Conservation (phyloP, 352 stramenopile species). For the Phytophthora megakarya region DNA sequence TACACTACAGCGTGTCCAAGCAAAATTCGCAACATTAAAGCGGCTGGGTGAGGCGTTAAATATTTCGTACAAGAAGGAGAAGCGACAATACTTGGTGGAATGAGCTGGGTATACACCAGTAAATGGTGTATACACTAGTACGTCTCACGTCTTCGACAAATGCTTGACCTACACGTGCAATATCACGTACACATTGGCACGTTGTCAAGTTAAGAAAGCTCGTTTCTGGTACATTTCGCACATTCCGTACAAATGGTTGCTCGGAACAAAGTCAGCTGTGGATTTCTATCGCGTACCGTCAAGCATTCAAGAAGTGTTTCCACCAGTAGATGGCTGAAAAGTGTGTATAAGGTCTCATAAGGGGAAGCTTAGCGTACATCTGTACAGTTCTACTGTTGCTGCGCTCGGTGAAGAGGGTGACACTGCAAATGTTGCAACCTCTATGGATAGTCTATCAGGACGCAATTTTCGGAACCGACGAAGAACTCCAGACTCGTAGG, state of each 20-base stretch:
- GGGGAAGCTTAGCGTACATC: slow-evolving; percentile 55
- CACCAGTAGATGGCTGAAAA: slow-evolving; percentile 84
- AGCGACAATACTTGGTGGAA: slow-evolving; percentile 88
- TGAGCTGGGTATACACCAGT: slow-evolving; percentile 90
- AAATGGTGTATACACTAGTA: slow-evolving; percentile 96
- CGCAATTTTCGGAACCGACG: too few relatives aligned
- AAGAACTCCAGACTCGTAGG: too few relatives aligned
- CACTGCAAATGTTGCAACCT: slow-evolving; percentile 66
- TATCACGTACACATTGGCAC: slow-evolving; percentile 94
- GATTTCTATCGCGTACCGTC: slow-evolving; percentile 89
- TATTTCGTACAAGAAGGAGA: slow-evolving; percentile 73
- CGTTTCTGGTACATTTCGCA: slow-evolving; percentile 99
- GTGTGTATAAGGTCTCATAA: slow-evolving; percentile 89
- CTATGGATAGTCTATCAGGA: slow-evolving; percentile 79
- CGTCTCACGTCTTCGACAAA: slow-evolving; percentile 71
- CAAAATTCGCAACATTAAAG: slow-evolving; percentile 75
- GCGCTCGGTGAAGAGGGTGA: slow-evolving; percentile 49
- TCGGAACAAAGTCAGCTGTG: slow-evolving; percentile 86
- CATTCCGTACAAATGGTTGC: slow-evolving; percentile 86
- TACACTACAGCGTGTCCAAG: slow-evolving; percentile 67
- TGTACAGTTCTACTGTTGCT: slow-evolving; percentile 73
- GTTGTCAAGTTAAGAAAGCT: slow-evolving; percentile 97
- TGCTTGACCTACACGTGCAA: slow-evolving; percentile 74
- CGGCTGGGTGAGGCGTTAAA: slow-evolving; percentile 64
- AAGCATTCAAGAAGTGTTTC: slow-evolving; percentile 78